Evolutionary conservation across 1,284 basidiomycete genomes (phyloP).

Genomic region (Microbotryum saponariae): DNA sequence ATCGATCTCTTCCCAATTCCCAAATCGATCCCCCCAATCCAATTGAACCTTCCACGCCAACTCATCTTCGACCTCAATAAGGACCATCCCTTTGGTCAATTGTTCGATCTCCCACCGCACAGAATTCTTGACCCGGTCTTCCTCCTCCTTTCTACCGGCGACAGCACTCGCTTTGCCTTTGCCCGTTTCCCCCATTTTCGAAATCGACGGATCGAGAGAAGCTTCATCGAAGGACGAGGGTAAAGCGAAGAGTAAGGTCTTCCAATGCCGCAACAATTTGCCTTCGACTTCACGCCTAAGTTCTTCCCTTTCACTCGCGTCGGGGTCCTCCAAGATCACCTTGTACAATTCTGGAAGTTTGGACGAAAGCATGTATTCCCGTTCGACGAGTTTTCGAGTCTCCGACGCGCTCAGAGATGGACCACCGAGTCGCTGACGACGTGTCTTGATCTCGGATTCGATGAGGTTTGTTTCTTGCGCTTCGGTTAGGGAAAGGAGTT

Average conservation of each 20-base stretch:
- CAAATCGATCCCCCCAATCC: constrained; percentile 67
- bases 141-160: constrained; percentile 39
- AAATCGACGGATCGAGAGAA: constrained; percentile 16
- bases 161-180: constrained; percentile 37
- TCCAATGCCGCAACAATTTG: constrained; percentile 59
- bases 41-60: constrained; percentile 70
- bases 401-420: constrained; percentile 41
- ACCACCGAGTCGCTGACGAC: constrained; percentile 65
- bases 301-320: constrained; percentile 55
- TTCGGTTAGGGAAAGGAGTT: constrained; percentile 57
- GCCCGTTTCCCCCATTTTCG: constrained; percentile 38
- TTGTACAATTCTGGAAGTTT: constrained; percentile 50
- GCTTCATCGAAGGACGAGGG: constrained; percentile 45
- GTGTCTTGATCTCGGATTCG: constrained; percentile 62
- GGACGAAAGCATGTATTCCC: constrained; percentile 36
- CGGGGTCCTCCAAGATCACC: constrained; percentile 66
- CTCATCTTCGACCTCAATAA: constrained; percentile 66
- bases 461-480: constrained; percentile 52
- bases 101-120: constrained; percentile 58
- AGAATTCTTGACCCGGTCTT: constrained; percentile 46
- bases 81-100: constrained; percentile 61
- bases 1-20: constrained; percentile 53
- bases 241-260: constrained; percentile 53
- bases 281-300: constrained; percentile 60
- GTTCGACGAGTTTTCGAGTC: constrained; percentile 32